phyloP scores from a whole-genome alignment of 306 rosid genomes.

The Rosa persica region DNA sequence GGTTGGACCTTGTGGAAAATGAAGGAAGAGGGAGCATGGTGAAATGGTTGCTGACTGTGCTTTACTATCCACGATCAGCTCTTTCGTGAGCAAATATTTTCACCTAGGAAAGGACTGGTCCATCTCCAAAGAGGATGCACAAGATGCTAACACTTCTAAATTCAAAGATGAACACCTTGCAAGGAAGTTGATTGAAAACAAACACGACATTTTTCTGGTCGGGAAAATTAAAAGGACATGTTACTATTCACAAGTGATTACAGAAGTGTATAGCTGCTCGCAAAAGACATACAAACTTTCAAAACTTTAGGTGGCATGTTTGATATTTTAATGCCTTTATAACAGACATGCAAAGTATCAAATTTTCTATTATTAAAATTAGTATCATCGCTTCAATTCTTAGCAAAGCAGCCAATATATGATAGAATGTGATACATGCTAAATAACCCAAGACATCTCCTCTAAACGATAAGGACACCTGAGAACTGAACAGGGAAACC shows the following conservation, averaged over 20 bases:
- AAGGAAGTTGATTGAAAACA: not conserved
- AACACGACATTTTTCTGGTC: not conserved
- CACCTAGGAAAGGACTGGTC: not conserved
- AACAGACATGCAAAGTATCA: not conserved
- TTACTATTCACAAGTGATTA: not conserved
- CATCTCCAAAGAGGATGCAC: not conserved
- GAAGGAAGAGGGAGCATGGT: not conserved
- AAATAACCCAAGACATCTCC: not conserved
- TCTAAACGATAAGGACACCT: not conserved
- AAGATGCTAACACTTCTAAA: not conserved
- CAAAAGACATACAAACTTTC: not conserved
- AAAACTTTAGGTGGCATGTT: not conserved
- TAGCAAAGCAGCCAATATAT: not conserved
- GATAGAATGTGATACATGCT: not conserved
- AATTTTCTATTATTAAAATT: not conserved
- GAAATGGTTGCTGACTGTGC: not conserved
- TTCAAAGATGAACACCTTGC: not conserved
- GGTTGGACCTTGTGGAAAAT: not conserved
- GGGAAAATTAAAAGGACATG: not conserved
- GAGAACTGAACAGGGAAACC: not conserved
- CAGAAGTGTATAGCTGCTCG: not conserved
- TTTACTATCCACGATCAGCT: not conserved
- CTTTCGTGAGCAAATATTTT: not conserved
- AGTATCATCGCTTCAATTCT: not conserved
- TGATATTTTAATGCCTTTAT: not conserved